Evolutionary conservation across 2,329 filamentous ascomycete genomes (phyloP).

Genomic region (Fusarium hainanense): DNA sequence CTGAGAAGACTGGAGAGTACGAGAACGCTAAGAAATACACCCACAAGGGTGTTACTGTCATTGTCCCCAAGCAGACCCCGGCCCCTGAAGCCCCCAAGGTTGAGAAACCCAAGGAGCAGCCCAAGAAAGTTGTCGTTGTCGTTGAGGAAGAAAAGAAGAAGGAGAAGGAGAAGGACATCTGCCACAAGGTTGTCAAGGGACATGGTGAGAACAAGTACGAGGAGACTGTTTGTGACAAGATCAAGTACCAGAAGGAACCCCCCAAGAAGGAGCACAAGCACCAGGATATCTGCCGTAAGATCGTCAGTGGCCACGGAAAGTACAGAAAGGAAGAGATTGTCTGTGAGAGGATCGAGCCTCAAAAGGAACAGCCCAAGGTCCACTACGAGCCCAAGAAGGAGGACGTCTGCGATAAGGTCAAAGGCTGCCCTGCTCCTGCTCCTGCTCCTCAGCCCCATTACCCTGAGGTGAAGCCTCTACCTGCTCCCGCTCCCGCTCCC

Average conservation of each 20-base stretch:
- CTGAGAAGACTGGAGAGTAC: slow-evolving; percentile 13
- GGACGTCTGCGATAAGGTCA: not conserved
- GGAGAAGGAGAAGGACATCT: not conserved
- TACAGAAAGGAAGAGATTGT: not conserved
- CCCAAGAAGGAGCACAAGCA: slow-evolving; percentile 19
- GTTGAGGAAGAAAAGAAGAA: not conserved
- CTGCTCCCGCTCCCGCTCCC: slow-evolving; percentile 9
- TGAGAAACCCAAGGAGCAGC: not conserved
- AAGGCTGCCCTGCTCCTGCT: not conserved
- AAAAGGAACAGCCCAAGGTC: not conserved
- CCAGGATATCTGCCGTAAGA: slow-evolving; percentile 17
- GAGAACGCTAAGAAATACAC: slow-evolving; percentile 26
- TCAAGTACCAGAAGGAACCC: slow-evolving; percentile 4
- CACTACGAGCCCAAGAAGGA: not conserved
- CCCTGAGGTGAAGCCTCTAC: not conserved
- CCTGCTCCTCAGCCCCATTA: not conserved
- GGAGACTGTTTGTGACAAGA: slow-evolving; percentile 16
- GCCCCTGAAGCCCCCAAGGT: slow-evolving; percentile 9
- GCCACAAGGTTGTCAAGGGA: not conserved
- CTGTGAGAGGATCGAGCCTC: not conserved
- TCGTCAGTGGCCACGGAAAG: not conserved
- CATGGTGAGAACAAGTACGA: slow-evolving; percentile 11
- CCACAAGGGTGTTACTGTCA: slow-evolving; percentile 16
- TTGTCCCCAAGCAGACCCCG: slow-evolving; percentile 24
- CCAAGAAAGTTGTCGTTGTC: not conserved